A percentile compares a stretch with the other conserved stretches of the same genome.
These are phyloP conservation scores for Stenogyne calaminthoides DNA, from an alignment of 305 asterid genomes.

Conservation along the genomic window DNA sequence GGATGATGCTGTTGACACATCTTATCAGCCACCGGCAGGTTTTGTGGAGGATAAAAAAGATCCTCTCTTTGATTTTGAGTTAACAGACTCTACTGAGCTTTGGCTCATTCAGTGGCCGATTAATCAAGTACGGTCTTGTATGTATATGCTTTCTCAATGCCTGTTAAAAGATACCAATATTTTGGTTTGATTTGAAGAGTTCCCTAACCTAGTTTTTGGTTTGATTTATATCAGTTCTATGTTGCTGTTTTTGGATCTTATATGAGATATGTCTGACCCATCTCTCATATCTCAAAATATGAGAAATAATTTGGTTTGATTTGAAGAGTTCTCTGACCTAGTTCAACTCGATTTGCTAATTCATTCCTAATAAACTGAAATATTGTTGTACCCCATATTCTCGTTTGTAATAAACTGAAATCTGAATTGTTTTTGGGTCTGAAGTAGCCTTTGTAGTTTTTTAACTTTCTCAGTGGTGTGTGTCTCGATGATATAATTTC, in stretches of 20 bases:
- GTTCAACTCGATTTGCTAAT: too few relatives aligned
- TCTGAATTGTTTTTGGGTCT: background rate
- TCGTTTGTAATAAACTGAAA: background rate
- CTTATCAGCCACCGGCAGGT: conserved; percentile 47
- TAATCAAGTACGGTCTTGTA: conserved; percentile 65
- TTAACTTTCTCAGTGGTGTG: background rate
- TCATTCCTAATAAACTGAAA: too few relatives aligned
- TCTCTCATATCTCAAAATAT: too few relatives aligned
- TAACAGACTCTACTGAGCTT: conserved; percentile 66
- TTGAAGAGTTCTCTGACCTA: too few relatives aligned
- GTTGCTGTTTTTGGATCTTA: background rate
- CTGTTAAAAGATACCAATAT: background rate
- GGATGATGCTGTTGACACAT: conserved; percentile 26
- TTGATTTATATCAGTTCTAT: background rate
- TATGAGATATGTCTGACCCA: background rate
- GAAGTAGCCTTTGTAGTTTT: background rate
- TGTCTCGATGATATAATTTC: background rate
- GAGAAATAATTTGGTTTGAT: too few relatives aligned
- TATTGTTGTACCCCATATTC: too few relatives aligned
- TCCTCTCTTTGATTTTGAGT: conserved; percentile 51
- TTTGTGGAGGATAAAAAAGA: conserved; percentile 58
- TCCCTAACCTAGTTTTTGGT: background rate
- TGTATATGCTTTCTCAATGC: background rate
- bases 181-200: background rate
- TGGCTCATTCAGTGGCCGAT: conserved; percentile 82